A percentile compares a stretch with the other conserved stretches of the same genome.
phyloP scores from a whole-genome alignment of 441 rosid genomes.

The Erodium chrysanthum region DNA sequence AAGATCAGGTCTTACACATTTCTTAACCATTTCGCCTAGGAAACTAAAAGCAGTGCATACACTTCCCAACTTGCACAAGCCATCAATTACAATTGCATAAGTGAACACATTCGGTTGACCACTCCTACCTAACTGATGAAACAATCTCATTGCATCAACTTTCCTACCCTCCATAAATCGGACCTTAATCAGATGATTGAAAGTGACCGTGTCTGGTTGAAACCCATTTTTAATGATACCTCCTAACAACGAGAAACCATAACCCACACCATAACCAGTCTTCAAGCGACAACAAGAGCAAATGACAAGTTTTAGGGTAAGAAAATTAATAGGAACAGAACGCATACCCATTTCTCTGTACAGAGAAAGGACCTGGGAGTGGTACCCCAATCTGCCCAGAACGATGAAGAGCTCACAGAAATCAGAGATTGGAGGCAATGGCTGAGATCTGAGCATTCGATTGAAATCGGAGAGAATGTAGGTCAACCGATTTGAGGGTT shows the following conservation, averaged over 20 bases:
- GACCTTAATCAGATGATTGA: neutral
- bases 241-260: neutral
- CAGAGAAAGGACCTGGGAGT: no score
- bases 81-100: neutral
- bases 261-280: neutral
- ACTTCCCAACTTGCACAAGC: neutral
- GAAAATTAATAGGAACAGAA: neutral
- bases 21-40: neutral
- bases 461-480: neutral
- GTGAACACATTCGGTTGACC: neutral
- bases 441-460: neutral
- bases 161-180: neutral
- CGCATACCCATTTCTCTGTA: no score
- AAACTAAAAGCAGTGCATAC: neutral
- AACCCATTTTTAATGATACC: neutral
- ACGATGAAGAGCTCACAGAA: no score
- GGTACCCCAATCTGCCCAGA: no score
- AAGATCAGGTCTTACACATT: neutral
- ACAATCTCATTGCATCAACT: neutral
- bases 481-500: neutral
- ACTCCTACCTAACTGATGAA: neutral
- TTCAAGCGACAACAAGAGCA: neutral
- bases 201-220: neutral
- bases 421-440: neutral
- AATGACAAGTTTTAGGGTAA: neutral